phyloP scores from a whole-genome alignment of 345 rosid genomes.

The Alliaria petiolata region DNA sequence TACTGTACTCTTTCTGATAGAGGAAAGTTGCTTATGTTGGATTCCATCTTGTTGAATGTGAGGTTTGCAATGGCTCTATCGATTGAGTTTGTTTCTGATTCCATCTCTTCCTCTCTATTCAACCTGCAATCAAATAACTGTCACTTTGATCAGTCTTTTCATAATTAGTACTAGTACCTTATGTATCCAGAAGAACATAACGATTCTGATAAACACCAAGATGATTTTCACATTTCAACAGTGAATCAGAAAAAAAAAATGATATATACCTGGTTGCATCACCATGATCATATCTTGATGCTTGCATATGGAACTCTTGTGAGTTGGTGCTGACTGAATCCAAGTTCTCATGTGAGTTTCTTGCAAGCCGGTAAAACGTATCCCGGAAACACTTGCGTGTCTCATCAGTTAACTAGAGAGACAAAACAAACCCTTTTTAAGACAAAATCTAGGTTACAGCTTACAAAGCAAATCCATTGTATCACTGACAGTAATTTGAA shows the following conservation, averaged over 20 bases:
- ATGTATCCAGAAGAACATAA: neutral
- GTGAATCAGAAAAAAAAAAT: neutral
- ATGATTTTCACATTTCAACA: neutral
- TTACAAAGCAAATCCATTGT: no score
- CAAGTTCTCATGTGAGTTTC: constrained; percentile 42
- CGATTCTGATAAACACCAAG: neutral
- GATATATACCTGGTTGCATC: constrained; percentile 23
- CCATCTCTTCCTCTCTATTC: constrained; percentile 36
- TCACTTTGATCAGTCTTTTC: neutral
- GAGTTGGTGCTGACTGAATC: constrained; percentile 22
- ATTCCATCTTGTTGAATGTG: constrained; percentile 62
- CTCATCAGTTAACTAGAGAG: constrained; percentile 50
- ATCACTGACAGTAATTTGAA: no score
- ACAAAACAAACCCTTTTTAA: neutral
- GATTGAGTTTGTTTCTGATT: constrained; percentile 63
- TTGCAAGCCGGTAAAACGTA: constrained; percentile 84
- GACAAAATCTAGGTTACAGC: no score
- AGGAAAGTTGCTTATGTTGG: constrained; percentile 34
- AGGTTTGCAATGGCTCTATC: constrained; percentile 83
- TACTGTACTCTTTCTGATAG: constrained; percentile 30
- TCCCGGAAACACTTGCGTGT: constrained; percentile 76
- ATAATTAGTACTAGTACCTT: neutral
- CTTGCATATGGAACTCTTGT: constrained; percentile 22
- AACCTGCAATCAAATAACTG: constrained; percentile 37
- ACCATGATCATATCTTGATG: constrained; percentile 22